Conservation (phyloP, 768 basidiomycete genomes). For the Tylopilus rubrobrunneus region DNA sequence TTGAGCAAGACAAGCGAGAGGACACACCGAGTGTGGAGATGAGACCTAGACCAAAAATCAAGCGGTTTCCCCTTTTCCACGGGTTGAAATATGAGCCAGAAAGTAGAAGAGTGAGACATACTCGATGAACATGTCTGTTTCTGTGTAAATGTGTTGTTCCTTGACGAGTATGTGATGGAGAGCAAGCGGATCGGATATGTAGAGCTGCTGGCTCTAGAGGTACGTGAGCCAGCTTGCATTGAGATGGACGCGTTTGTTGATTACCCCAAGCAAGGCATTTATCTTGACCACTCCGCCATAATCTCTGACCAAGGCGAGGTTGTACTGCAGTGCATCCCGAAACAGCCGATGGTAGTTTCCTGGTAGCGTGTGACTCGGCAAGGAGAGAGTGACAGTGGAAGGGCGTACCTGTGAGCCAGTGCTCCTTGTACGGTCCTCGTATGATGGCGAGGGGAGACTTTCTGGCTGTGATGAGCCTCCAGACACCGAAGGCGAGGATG, state of each 20-base stretch:
- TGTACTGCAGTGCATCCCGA: constrained; percentile 32
- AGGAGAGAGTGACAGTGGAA: no score
- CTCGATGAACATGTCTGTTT: constrained; percentile 34
- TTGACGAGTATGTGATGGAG: constrained; percentile 37
- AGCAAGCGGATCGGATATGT: constrained; percentile 36
- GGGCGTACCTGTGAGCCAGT: constrained; percentile 32
- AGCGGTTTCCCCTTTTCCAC: constrained; percentile 19
- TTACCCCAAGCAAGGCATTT: constrained; percentile 34
- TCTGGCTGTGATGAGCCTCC: constrained; percentile 6
- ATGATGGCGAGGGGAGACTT: constrained; percentile 20
- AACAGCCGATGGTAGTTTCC: constrained; percentile 33
- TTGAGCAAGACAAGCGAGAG: not conserved
- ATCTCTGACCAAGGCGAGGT: constrained; percentile 24
- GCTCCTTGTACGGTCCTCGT: constrained; percentile 31
- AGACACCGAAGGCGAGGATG: constrained; percentile 14
- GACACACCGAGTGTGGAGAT: constrained; percentile 35
- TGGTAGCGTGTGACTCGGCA: constrained; percentile 6
- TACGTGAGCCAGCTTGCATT: not conserved
- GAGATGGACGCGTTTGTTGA: not conserved
- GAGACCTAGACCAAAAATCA: constrained; percentile 37
- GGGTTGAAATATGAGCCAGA: not conserved
- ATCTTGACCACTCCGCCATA: constrained; percentile 36
- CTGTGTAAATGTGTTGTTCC: constrained; percentile 35
- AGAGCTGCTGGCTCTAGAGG: constrained; percentile 28
- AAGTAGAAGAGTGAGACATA: constrained; percentile 2